Percentiles rank a stretch among this genome's conserved stretches.
Evolutionary conservation across 345 rosid species (phyloP).

Genomic region (Barbarea vulgaris): DNA sequence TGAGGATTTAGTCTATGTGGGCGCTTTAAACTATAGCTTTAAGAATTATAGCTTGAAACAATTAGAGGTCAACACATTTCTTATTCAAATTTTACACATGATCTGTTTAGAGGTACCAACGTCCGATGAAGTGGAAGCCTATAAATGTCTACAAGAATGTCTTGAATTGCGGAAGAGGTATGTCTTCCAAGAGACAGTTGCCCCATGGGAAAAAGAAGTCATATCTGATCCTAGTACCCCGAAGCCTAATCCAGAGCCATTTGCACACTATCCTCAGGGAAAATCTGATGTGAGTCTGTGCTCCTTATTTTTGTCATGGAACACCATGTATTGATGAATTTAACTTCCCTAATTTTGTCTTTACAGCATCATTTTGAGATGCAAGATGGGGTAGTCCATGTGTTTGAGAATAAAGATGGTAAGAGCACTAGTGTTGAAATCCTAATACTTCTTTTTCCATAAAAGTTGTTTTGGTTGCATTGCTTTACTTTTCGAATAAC

Average conservation of each 20-base stretch:
- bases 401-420: constrained; percentile 80
- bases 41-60: background rate
- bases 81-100: background rate
- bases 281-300: constrained; percentile 72
- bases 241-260: constrained; percentile 89
- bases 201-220: constrained; percentile 96
- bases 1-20: constrained; percentile 2
- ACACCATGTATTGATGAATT: background rate
- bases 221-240: constrained; percentile 98
- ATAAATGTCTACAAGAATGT: constrained; percentile 83
- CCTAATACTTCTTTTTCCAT: background rate
- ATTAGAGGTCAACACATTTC: background rate
- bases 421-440: constrained; percentile 37
- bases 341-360: constrained; percentile 24
- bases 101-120: constrained; percentile 72
- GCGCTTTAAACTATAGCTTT: constrained; percentile 1
- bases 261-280: constrained; percentile 70
- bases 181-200: constrained; percentile 76
- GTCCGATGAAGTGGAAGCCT: constrained; percentile 82
- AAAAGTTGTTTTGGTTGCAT: constrained; percentile 12
- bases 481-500: background rate
- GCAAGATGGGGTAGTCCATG: constrained; percentile 97
- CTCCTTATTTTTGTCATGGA: background rate
- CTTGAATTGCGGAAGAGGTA: constrained; percentile 88
- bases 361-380: constrained; percentile 89